Evolutionary conservation across 306 rosid species (phyloP).

Genomic region (Calophaca sinica): DNA sequence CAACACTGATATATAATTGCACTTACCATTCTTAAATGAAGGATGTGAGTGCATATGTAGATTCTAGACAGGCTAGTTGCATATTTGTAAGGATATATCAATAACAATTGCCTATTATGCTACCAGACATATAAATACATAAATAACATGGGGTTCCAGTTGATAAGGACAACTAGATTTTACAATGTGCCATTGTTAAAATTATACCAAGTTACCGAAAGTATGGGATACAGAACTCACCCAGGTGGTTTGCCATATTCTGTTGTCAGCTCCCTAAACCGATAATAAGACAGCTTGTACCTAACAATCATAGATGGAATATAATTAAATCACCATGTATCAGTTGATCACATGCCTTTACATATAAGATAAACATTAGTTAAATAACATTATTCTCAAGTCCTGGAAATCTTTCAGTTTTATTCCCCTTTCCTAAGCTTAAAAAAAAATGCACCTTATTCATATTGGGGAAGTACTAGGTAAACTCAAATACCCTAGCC

Average conservation of each 20-base stretch:
- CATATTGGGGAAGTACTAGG: too few relatives aligned
- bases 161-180: not conserved
- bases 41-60: not conserved
- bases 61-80: constrained; percentile 24
- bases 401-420: not conserved
- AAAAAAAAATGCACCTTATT: too few relatives aligned
- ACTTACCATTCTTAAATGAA: not conserved
- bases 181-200: not conserved
- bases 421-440: too few relatives aligned
- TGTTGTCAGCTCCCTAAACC: constrained; percentile 95
- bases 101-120: not conserved
- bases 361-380: constrained; percentile 9
- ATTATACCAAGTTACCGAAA: not conserved
- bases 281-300: constrained; percentile 95
- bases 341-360: not conserved
- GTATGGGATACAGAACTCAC: constrained; percentile 55
- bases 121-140: too few relatives aligned
- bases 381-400: not conserved
- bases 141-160: too few relatives aligned
- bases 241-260: constrained; percentile 99
- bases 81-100: constrained; percentile 4
- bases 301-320: constrained; percentile 53
- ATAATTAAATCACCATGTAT: constrained; percentile 26
- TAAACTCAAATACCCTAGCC: not conserved
- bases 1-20: too few relatives aligned